Conservation (phyloP, 805 yeast genomes). For the Cyberlindnera saturnus region DNA sequence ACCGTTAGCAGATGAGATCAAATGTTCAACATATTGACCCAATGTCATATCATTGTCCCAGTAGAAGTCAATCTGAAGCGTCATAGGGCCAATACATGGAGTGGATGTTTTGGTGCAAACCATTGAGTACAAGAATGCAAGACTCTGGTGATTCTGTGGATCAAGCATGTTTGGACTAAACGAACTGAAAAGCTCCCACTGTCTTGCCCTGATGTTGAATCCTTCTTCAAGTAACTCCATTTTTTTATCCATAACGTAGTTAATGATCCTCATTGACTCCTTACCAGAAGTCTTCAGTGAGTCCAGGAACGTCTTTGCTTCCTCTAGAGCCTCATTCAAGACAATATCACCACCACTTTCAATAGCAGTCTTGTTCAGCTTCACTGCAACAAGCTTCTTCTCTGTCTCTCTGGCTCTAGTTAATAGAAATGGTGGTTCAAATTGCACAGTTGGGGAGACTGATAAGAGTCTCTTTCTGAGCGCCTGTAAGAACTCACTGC, state of each 20-base stretch:
- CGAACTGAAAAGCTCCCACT: constrained; percentile 60
- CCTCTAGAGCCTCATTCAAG: constrained; percentile 5
- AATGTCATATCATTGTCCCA: constrained; percentile 86
- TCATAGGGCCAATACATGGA: constrained; percentile 88
- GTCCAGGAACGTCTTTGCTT: constrained; percentile 9
- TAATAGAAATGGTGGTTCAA: constrained; percentile 62
- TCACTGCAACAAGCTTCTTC: constrained; percentile 23
- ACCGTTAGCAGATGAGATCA: constrained; percentile 58
- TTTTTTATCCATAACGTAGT: constrained; percentile 27
- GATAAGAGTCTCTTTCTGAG: constrained; percentile 56
- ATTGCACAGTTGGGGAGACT: constrained; percentile 78
- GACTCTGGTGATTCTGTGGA: constrained; percentile 70
- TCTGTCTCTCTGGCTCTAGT: constrained; percentile 50
- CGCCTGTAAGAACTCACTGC: constrained; percentile 31
- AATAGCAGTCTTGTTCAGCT: constrained; percentile 21
- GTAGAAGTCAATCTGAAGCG: constrained; percentile 79
- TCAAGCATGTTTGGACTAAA: constrained; percentile 54
- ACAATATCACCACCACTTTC: constrained; percentile 12
- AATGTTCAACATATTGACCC: constrained; percentile 82
- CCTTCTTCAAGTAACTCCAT: constrained; percentile 26
- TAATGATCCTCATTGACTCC: constrained; percentile 27
- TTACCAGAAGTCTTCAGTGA: constrained; percentile 5
- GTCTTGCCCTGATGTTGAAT: constrained; percentile 35
- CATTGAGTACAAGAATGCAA: constrained; percentile 73
- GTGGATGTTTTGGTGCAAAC: constrained; percentile 80